A percentile compares a stretch with the other conserved stretches of the same genome.
Conservation (phyloP, 768 basidiomycete genomes). For the Tephrocybe sp. region DNA sequence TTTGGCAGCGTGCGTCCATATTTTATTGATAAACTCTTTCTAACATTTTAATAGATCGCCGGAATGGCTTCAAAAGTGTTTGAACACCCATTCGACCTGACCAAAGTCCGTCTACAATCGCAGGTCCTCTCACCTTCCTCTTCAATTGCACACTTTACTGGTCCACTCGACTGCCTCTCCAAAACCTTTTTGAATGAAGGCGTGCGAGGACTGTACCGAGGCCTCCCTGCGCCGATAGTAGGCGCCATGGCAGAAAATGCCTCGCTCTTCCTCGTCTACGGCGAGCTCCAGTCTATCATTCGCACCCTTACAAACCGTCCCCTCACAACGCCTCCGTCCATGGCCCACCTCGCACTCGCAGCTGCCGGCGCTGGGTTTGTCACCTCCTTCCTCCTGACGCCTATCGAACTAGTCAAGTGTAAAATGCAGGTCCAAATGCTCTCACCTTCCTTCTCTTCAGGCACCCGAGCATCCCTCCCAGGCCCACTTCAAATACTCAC, state of each 20-base stretch:
- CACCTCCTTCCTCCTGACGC: conserved; percentile 91
- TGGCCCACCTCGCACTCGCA: conserved; percentile 74
- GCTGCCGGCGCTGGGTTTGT: conserved; percentile 86
- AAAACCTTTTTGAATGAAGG: conserved; percentile 86
- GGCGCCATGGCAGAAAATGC: conserved; percentile 96
- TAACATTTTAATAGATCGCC: conserved; percentile 51
- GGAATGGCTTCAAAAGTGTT: conserved; percentile 84
- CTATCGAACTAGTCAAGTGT: conserved; percentile 94
- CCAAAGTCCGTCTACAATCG: conserved; percentile 91
- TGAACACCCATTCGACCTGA: conserved; percentile 94
- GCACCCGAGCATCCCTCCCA: conserved; percentile 42
- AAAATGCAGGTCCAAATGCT: conserved; percentile 98
- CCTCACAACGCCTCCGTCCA: conserved; percentile 36
- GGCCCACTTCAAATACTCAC: conserved; percentile 74
- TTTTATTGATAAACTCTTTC: background rate
- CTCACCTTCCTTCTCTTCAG: conserved; percentile 16
- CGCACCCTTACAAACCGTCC: conserved; percentile 35
- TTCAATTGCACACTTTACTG: conserved; percentile 59
- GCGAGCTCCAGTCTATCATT: conserved; percentile 66
- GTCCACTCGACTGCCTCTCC: conserved; percentile 84
- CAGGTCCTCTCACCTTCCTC: conserved; percentile 83
- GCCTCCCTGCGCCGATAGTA: conserved; percentile 85
- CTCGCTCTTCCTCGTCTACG: conserved; percentile 83
- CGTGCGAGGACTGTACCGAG: conserved; percentile 86
- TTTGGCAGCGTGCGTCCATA: conserved; percentile 23